A percentile compares a stretch with the other conserved stretches of the same genome.
These are phyloP conservation scores for Torulaspora indica DNA, from an alignment of 805 yeast genomes.

Conservation along the genomic window DNA sequence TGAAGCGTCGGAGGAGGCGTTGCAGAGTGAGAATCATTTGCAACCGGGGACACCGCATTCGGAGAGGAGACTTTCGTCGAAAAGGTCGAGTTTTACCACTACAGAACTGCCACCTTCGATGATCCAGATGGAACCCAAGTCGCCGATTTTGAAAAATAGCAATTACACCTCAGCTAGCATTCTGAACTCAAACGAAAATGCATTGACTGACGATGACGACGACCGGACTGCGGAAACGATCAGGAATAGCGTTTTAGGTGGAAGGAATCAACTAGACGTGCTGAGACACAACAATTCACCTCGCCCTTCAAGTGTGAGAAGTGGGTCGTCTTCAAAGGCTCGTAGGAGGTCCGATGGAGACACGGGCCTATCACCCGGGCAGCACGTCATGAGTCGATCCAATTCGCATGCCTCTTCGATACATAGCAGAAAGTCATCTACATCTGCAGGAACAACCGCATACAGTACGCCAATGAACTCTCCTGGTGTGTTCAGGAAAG, in stretches of 20 bases:
- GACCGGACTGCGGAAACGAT: slow-evolving; percentile 14
- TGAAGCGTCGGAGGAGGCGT: slow-evolving; percentile 3
- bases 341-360: slow-evolving; percentile 25
- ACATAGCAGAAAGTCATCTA: slow-evolving; percentile 34
- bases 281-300: slow-evolving; percentile 23
- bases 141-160: slow-evolving; percentile 59
- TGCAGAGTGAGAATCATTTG: slow-evolving; percentile 2
- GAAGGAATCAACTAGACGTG: slow-evolving; percentile 15
- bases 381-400: slow-evolving; percentile 21
- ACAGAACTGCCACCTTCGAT: slow-evolving; percentile 58
- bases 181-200: slow-evolving; percentile 30
- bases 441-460: slow-evolving; percentile 29
- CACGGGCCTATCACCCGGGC: slow-evolving; percentile 6
- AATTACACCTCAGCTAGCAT: slow-evolving; percentile 18
- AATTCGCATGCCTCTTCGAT: slow-evolving; percentile 31
- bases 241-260: slow-evolving; percentile 7
- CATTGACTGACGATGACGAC: slow-evolving; percentile 32
- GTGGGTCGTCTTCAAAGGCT: slow-evolving; percentile 22
- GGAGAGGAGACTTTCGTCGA: slow-evolving; percentile 16
- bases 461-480: slow-evolving; percentile 35
- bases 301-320: slow-evolving; percentile 26
- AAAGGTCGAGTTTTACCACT: slow-evolving; percentile 34
- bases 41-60: slow-evolving; percentile 15
- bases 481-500: slow-evolving; percentile 24
- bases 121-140: slow-evolving; percentile 65